Evolutionary conservation across 2,329 filamentous ascomycete genomes (phyloP), one percentile per base, ranked within the genome.

Genomic region (Orbilia javanica): DNA sequence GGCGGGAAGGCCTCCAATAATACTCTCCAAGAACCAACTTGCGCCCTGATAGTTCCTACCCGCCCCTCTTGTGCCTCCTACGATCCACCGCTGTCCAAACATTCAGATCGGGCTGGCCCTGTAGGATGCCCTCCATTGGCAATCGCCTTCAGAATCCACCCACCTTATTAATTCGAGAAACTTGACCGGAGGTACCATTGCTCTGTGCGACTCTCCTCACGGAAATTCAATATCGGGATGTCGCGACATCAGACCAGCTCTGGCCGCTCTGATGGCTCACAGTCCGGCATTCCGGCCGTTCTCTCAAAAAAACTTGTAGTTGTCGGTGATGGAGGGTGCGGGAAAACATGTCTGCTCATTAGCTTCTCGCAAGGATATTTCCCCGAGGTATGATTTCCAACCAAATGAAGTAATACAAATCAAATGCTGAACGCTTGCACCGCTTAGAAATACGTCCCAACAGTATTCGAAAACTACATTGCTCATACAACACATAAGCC

Each of bases 291-390:
- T 82, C 94, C 92, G 57, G 89, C 92, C 76, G 90, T 88, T 79
- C 97, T 95, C 66, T 98, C 95, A 81, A 99, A 99, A 88, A 99
- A 99, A 88, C 96, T 99, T 84, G 96, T 99, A 52, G 96, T 99
- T 64, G 96, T 99, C 53, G 96, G 96, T 79, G 96, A 99, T 85
- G 96, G 96, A 82, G 96, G 96, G 79, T 99, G 96, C 85, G 96
- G 96, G 82, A 99, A 99, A 90, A 99, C 96, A 7, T 99, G 96
- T 87, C 87, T 99, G 81, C 87, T 99, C 85, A 99, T 99, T 85
- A 97, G 94, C 86, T 99, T 98, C 87, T 97, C 94, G 83, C 94
- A 98, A 86, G 96, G 96, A 77, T 97, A 97, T 85, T 99, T 99
- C 84, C 96, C 96, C 85, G 95, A 99, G 92, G 96, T 97, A 87